Conservation (phyloP, 345 rosid genomes). For the Lepidium didymum region DNA sequence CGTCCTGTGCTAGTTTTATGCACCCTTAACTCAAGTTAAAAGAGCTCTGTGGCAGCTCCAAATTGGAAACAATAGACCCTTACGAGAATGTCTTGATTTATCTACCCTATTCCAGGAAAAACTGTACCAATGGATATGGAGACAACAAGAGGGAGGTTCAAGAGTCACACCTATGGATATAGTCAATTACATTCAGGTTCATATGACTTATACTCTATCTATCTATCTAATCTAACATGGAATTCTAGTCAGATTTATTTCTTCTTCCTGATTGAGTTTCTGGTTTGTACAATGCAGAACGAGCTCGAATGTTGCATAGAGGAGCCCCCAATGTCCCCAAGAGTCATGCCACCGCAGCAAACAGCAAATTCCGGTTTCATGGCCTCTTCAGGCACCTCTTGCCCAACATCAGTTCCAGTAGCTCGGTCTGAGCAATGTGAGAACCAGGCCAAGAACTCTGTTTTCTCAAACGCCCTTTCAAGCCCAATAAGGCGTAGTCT, state of each 20-base stretch:
- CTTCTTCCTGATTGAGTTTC: constrained; percentile 9
- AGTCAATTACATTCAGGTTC: constrained; percentile 65
- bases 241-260: not conserved
- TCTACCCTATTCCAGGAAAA: constrained; percentile 53
- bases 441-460: constrained; percentile 67
- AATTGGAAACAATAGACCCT: not conserved
- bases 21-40: not conserved
- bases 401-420: constrained; percentile 38
- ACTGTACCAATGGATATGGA: constrained; percentile 76
- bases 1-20: not conserved
- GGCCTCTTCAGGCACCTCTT: constrained; percentile 54
- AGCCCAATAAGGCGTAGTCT: constrained; percentile 70
- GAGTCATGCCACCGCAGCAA: constrained; percentile 44
- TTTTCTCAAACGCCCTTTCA: constrained; percentile 81
- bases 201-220: not conserved
- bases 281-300: constrained; percentile 29
- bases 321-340: constrained; percentile 58
- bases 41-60: not conserved
- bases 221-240: not conserved
- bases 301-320: constrained; percentile 48
- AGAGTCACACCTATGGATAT: constrained; percentile 65
- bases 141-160: constrained; percentile 81
- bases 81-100: not conserved
- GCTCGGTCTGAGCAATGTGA: constrained; percentile 53
- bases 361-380: constrained; percentile 35